These are phyloP conservation scores for Chytridiales sp. DNA, from an alignment of 371 early-diverging fungal genomes.

Conservation along the genomic window DNA sequence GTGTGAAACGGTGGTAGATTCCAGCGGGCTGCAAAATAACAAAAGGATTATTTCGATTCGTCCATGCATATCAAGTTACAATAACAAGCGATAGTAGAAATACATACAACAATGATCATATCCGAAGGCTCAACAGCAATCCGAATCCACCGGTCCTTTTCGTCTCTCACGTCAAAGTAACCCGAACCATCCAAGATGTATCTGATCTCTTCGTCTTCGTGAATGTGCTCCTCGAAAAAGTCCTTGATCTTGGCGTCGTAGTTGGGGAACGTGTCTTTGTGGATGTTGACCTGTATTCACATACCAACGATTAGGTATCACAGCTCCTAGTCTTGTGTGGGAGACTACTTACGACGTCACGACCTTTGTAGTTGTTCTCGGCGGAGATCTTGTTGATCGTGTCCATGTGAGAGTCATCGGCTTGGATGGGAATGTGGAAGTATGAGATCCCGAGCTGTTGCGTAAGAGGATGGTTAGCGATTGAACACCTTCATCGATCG, in stretches of 20 bases:
- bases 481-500: background rate
- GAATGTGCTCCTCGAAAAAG: conserved; percentile 79
- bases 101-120: conserved; percentile 78
- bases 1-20: conserved; percentile 93
- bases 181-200: conserved; percentile 87
- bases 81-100: background rate
- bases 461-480: background rate
- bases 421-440: conserved; percentile 61
- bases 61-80: background rate
- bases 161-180: conserved; percentile 71
- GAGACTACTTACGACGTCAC: conserved; percentile 68
- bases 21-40: conserved; percentile 76
- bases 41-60: background rate
- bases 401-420: conserved; percentile 47
- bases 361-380: conserved; percentile 83
- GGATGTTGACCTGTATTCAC: conserved; percentile 62
- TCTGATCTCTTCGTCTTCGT: conserved; percentile 90
- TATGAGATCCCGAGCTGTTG: conserved; percentile 65
- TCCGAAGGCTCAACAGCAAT: conserved; percentile 76
- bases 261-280: conserved; percentile 69
- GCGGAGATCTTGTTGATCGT: conserved; percentile 67
- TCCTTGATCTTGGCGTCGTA: conserved; percentile 90
- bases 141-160: conserved; percentile 85
- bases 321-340: too few relatives aligned
- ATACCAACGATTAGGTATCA: background rate